Conservation (phyloP, 441 rosid species). For the Gossypium schwendimanii region DNA sequence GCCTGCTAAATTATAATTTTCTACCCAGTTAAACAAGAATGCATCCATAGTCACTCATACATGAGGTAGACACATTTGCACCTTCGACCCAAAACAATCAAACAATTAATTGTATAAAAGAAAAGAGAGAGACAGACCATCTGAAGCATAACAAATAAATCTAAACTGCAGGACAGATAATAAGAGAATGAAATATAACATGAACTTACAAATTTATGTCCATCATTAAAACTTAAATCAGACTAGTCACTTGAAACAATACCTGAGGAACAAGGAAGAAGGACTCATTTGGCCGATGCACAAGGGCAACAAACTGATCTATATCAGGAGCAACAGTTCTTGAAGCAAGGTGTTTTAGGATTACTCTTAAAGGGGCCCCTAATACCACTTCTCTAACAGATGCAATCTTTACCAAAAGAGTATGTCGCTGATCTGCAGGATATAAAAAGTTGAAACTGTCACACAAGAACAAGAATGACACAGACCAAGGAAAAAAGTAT, state of each 20-base stretch:
- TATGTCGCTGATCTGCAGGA: constrained; percentile 49
- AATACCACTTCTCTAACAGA: constrained; percentile 84
- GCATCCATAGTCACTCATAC: neutral
- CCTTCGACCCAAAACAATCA: neutral
- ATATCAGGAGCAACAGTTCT: constrained; percentile 55
- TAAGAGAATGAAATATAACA: neutral
- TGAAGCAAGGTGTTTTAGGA: constrained; percentile 67
- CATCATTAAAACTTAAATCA: neutral
- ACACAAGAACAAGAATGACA: constrained; percentile 7
- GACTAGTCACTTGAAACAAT: constrained; percentile 1
- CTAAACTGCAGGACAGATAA: neutral
- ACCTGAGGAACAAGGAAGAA: constrained; percentile 85
- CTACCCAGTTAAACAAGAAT: neutral
- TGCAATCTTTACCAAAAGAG: constrained; percentile 66
- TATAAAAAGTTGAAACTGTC: constrained; percentile 14
- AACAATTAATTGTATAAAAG: neutral
- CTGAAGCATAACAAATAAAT: neutral
- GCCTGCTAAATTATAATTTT: constrained; percentile 36
- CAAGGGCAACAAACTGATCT: constrained; percentile 62
- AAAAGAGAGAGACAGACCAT: no score
- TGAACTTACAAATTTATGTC: neutral
- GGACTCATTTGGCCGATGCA: constrained; percentile 90
- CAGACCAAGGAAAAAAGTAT: neutral
- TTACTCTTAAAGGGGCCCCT: constrained; percentile 79
- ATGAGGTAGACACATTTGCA: neutral